phyloP scores from a whole-genome alignment of 1,139 yeast species.

The Nakaseomyces bracarensis region DNA sequence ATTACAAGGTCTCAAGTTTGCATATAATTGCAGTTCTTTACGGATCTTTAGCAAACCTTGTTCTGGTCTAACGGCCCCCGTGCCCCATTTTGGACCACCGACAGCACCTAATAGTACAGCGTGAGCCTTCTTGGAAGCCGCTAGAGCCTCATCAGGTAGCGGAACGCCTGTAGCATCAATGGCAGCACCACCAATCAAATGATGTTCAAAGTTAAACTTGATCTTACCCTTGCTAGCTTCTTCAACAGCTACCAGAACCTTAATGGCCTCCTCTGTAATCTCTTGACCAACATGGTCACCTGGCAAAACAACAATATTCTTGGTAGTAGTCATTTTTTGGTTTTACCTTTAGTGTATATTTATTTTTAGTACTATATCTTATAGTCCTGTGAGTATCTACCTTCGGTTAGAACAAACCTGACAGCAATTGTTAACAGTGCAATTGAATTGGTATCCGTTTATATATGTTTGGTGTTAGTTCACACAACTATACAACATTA shows the following conservation, averaged over 20 bases:
- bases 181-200: constrained; percentile 95
- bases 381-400: too few species aligned
- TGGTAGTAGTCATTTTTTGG: constrained; percentile 28
- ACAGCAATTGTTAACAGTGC: too few species aligned
- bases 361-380: neutral
- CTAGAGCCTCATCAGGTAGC: constrained; percentile 78
- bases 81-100: constrained; percentile 97
- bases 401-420: neutral
- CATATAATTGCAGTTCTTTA: constrained; percentile 87
- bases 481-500: too few species aligned
- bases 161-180: constrained; percentile 95
- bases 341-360: neutral
- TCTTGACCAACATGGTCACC: constrained; percentile 98
- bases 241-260: constrained; percentile 74
- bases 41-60: constrained; percentile 91
- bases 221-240: constrained; percentile 48
- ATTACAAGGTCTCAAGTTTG: constrained; percentile 93
- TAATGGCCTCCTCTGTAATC: constrained; percentile 80
- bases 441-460: too few species aligned
- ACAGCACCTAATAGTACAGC: constrained; percentile 96
- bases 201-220: constrained; percentile 68
- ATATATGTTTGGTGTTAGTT: too few species aligned
- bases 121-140: constrained; percentile 79
- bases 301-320: constrained; percentile 77
- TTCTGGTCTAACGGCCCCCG: constrained; percentile 91